Evolutionary conservation across 2,329 filamentous ascomycete species (phyloP).

Genomic region (Arthrobotrys entomopaga): DNA sequence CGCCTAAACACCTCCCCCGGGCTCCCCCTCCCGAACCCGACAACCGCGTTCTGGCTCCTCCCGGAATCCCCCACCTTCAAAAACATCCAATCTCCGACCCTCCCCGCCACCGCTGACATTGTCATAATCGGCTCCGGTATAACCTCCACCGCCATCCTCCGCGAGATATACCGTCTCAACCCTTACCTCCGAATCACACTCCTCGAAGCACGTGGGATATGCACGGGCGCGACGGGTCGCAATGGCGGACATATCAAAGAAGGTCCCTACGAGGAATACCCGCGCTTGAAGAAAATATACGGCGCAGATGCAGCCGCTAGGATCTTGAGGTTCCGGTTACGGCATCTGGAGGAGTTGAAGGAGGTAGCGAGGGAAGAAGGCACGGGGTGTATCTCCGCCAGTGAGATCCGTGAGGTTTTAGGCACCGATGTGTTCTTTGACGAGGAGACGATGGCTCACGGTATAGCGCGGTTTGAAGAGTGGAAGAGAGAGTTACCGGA

Average conservation of each 20-base stretch:
- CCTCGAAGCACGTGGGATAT: constrained; percentile 67
- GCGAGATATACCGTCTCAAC: constrained; percentile 59
- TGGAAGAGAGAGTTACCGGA: constrained; percentile 63
- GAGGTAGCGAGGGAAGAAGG: constrained; percentile 62
- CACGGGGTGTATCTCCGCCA: constrained; percentile 57
- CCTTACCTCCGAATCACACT: constrained; percentile 62
- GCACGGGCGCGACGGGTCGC: constrained; percentile 68
- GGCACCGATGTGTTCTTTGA: constrained; percentile 66
- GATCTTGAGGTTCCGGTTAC: constrained; percentile 64
- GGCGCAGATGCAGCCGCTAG: constrained; percentile 62
- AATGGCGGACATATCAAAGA: constrained; percentile 68
- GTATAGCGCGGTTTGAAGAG: constrained; percentile 60
- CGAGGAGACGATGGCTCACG: constrained; percentile 61
- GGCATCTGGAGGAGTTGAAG: constrained; percentile 63
- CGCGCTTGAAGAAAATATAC: constrained; percentile 59
- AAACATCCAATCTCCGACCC: constrained; percentile 59
- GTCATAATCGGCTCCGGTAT: constrained; percentile 70
- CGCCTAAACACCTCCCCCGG: constrained; percentile 60
- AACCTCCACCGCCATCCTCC: constrained; percentile 64
- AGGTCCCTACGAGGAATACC: constrained; percentile 64
- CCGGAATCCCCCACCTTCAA: constrained; percentile 63
- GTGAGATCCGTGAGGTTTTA: constrained; percentile 63
- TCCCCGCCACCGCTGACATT: constrained; percentile 64
- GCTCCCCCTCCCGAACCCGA: constrained; percentile 63
- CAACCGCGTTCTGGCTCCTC: constrained; percentile 65